A percentile compares a stretch with the other conserved stretches of the same genome.
phyloP scores from a whole-genome alignment of 768 basidiomycete genomes.

The Tylopilus felleus region DNA sequence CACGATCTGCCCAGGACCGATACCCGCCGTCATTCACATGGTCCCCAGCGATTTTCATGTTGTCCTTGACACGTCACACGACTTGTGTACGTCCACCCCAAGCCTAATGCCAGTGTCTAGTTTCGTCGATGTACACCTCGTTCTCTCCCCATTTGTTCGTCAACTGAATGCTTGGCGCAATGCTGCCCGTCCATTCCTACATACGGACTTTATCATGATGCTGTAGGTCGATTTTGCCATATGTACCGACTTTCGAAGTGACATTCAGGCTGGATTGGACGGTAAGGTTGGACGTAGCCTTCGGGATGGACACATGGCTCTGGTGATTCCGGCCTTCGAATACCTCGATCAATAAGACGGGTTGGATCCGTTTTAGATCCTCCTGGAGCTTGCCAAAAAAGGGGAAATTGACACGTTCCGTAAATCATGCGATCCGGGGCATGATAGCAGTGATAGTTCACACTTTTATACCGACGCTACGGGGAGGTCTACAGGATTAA shows the following conservation, averaged over 20 bases:
- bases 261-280: conserved; percentile 43
- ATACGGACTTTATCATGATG: conserved; percentile 86
- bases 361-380: conserved; percentile 46
- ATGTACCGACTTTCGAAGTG: conserved; percentile 73
- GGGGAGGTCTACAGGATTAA: conserved; percentile 74
- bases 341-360: conserved; percentile 66
- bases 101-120: conserved; percentile 60
- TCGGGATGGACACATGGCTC: conserved; percentile 57
- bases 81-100: conserved; percentile 63
- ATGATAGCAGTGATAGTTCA: conserved; percentile 77
- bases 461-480: conserved; percentile 58
- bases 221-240: conserved; percentile 86
- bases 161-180: conserved; percentile 93
- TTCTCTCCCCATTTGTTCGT: conserved; percentile 75
- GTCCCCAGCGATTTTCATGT: conserved; percentile 39
- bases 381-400: conserved; percentile 55
- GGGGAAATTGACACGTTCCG: conserved; percentile 74
- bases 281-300: conserved; percentile 40
- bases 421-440: conserved; percentile 71
- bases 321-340: conserved; percentile 87
- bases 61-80: conserved; percentile 60
- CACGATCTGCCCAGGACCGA: conserved; percentile 53
- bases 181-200: conserved; percentile 76
- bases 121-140: conserved; percentile 82
- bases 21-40: conserved; percentile 81